Evolutionary conservation across 1,284 basidiomycete species (phyloP).

Genomic region (Pseudozyma hubeiensis): DNA sequence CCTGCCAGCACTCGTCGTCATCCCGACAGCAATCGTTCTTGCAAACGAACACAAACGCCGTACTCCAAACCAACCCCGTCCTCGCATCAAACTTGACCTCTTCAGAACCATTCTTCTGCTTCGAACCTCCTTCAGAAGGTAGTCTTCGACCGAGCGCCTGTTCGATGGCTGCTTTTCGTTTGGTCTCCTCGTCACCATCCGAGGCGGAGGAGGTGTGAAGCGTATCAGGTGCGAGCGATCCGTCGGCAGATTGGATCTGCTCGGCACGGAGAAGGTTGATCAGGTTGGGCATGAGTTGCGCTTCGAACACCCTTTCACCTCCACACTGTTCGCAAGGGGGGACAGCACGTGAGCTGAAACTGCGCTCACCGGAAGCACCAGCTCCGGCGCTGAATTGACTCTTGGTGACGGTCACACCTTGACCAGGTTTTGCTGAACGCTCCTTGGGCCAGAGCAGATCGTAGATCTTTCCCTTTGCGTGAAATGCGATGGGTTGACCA

Average conservation of each 20-base stretch:
- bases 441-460: slow-evolving; percentile 57
- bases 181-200: slow-evolving; percentile 20
- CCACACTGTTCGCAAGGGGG: slow-evolving; percentile 60
- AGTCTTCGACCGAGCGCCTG: slow-evolving; percentile 55
- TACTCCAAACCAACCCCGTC: slow-evolving; percentile 63
- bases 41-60: slow-evolving; percentile 64
- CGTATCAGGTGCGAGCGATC: slow-evolving; percentile 7
- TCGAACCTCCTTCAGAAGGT: not conserved
- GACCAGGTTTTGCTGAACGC: slow-evolving; percentile 4
- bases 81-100: slow-evolving; percentile 20
- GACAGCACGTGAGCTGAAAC: slow-evolving; percentile 24
- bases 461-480: slow-evolving; percentile 51
- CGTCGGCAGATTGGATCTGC: slow-evolving; percentile 33
- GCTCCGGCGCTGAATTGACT: slow-evolving; percentile 14
- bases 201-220: not conserved
- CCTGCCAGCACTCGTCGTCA: slow-evolving; percentile 52
- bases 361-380: not conserved
- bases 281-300: slow-evolving; percentile 68
- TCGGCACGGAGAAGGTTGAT: slow-evolving; percentile 59
- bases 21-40: slow-evolving; percentile 52
- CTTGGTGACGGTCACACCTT: slow-evolving; percentile 32
- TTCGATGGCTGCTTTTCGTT: slow-evolving; percentile 55
- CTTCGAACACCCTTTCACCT: slow-evolving; percentile 58
- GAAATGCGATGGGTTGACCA: slow-evolving; percentile 61
- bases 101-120: not conserved